Conservation (phyloP, 495 filamentous ascomycete species). For the Aspergillus cavernicola region DNA sequence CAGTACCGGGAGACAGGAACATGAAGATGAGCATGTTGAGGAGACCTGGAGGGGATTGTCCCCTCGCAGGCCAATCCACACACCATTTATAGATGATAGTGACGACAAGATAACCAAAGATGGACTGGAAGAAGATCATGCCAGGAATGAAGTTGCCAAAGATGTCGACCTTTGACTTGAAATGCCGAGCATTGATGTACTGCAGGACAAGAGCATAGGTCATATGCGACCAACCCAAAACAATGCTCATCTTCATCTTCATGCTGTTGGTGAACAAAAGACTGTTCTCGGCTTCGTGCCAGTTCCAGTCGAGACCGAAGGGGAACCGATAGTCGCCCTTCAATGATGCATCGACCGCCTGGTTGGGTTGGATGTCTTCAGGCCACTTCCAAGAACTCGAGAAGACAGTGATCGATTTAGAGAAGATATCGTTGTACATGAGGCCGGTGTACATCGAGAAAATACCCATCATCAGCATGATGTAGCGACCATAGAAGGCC, state of each 20-base stretch:
- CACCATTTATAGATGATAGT: slow-evolving; percentile 97
- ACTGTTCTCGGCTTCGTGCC: slow-evolving; percentile 93
- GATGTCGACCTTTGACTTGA: slow-evolving; percentile 90
- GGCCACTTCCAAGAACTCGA: slow-evolving; percentile 87
- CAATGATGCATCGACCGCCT: slow-evolving; percentile 59
- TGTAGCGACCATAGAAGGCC: slow-evolving; percentile 98
- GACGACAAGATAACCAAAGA: slow-evolving; percentile 95
- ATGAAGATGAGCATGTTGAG: slow-evolving; percentile 99
- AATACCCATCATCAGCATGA: slow-evolving; percentile 95
- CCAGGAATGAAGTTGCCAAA: slow-evolving; percentile 96
- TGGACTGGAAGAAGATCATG: slow-evolving; percentile 99
- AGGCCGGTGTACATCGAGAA: slow-evolving; percentile 97
- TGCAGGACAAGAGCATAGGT: slow-evolving; percentile 94
- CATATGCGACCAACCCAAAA: slow-evolving; percentile 92
- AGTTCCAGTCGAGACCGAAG: slow-evolving; percentile 94
- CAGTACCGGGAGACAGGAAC: slow-evolving; percentile 82
- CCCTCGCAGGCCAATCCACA: slow-evolving; percentile 74
- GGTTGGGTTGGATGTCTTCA: slow-evolving; percentile 54
- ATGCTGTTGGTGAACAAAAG: slow-evolving; percentile 93
- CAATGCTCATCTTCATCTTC: slow-evolving; percentile 99
- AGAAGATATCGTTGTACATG: slow-evolving; percentile 98
- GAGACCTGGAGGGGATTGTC: slow-evolving; percentile 69
- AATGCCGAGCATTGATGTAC: slow-evolving; percentile 88
- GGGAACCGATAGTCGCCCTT: slow-evolving; percentile 79
- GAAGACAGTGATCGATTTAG: slow-evolving; percentile 83